Evolutionary conservation across 2,329 filamentous ascomycete genomes (phyloP), one percentile per base, ranked within the genome.

Genomic region (Pseudonectria buxi): DNA sequence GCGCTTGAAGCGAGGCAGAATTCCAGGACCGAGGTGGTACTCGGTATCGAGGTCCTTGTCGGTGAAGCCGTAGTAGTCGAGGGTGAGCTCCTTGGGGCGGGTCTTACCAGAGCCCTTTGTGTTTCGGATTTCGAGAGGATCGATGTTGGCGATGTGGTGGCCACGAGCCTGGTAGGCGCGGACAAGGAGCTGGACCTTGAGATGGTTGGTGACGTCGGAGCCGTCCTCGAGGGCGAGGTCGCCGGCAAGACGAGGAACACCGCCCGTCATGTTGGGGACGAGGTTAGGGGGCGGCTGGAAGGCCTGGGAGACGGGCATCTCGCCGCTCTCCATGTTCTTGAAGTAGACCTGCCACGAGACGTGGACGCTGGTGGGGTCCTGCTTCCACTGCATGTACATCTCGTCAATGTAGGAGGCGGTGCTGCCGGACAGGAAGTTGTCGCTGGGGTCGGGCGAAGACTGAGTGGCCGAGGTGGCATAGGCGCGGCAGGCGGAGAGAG

Each of bases 341-440:
- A 98, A 98, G 76, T 98, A 98, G 60, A 94, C 82, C 70, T 95
- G 90, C 92, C 92, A 98, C 62, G 92, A 98, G 55, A 95, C 76
- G 67, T 98, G 92, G 40, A 98, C 92, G 59, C 86, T 95, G 55
- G 80, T 76, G 34, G 92, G 89, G 55, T 98, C 88, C 47, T 85
- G 74, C 68, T 90, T 95, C 92, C 92, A 98, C 61, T 89, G 81
- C 71, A 95, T 72, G 68, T 98, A 98, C 92, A 98, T 98, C 72
- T 95, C 92, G 65, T 98, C 92, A 61, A 98, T 87, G 70, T 98
- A 98, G 71, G 94, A 95, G 66, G 92, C 92, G 42, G 90, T 92
- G 72, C 86, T 96, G 50, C 92, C 92, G 46, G 88, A 86, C 43
- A 98, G 77, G 74, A 98, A 98, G 68, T 82, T 94, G 67, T 98